Percentiles rank a stretch among this genome's conserved stretches.
These are phyloP conservation scores for Cardamine resedifolia DNA, from an alignment of 345 rosid genomes.

Conservation along the genomic window DNA sequence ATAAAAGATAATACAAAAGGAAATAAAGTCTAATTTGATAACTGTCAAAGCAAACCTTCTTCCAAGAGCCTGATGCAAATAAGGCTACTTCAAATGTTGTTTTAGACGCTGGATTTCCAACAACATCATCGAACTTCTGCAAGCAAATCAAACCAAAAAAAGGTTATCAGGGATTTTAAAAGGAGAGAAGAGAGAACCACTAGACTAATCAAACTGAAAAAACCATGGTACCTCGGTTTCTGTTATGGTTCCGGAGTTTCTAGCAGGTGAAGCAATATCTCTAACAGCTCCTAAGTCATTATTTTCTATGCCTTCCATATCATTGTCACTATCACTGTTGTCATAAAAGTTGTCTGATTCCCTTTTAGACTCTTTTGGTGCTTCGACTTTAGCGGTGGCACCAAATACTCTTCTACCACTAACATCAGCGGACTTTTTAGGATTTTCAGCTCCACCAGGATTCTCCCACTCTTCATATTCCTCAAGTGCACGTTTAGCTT, in stretches of 20 bases:
- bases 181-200: conserved; percentile 5
- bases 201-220: neutral
- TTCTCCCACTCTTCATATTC: conserved; percentile 72
- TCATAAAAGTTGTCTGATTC: conserved; percentile 49
- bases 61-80: conserved; percentile 67
- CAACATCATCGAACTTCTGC: conserved; percentile 54
- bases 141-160: conserved; percentile 12
- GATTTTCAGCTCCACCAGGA: conserved; percentile 44
- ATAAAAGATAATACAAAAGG: conserved; percentile 2
- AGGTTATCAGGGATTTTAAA: conserved; percentile 9
- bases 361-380: conserved; percentile 39
- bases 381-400: conserved; percentile 46
- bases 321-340: conserved; percentile 69
- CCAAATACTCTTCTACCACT: conserved; percentile 91
- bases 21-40: neutral
- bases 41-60: conserved; percentile 51
- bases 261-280: conserved; percentile 40
- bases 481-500: conserved; percentile 72
- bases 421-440: conserved; percentile 33
- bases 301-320: conserved; percentile 46
- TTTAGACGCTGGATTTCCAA: conserved; percentile 54
- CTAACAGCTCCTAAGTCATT: conserved; percentile 29
- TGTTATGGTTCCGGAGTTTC: conserved; percentile 40
- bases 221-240: conserved; percentile 43
- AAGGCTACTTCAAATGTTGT: conserved; percentile 81